Percentiles rank a stretch among this genome's conserved stretches.
Conservation (phyloP, 208 protist genomes). For the Trypanosoma avium region DNA sequence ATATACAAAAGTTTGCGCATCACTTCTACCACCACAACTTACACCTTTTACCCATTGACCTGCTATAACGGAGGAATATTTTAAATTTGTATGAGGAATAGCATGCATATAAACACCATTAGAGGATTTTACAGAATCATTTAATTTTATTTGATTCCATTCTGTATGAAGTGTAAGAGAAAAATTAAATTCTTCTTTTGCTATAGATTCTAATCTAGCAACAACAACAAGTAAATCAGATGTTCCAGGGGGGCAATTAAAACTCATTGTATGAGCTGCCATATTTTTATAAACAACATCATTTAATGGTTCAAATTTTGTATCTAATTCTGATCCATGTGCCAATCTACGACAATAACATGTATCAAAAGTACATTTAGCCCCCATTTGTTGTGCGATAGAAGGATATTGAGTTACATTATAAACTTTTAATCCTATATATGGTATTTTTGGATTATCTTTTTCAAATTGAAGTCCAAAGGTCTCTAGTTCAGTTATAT, state of each 20-base stretch:
- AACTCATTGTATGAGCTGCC: constrained; percentile 69
- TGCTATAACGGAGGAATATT: constrained; percentile 34
- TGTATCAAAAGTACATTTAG: constrained; percentile 57
- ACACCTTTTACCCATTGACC: constrained; percentile 71
- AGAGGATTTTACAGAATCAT: constrained; percentile 23
- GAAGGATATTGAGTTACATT: constrained; percentile 72
- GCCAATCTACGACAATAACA: constrained; percentile 76
- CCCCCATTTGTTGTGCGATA: constrained; percentile 64
- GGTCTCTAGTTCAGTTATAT: constrained; percentile 63
- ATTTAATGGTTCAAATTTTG: constrained; percentile 55
- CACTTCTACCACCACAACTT: constrained; percentile 66
- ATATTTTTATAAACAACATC: constrained; percentile 58
- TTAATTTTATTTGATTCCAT: constrained; percentile 56
- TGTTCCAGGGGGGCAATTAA: constrained; percentile 76
- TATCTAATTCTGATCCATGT: constrained; percentile 53
- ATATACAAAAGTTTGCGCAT: constrained; percentile 65
- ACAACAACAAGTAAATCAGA: constrained; percentile 71
- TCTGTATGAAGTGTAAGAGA: constrained; percentile 84
- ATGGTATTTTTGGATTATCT: constrained; percentile 47
- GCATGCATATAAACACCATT: constrained; percentile 79
- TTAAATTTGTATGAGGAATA: constrained; percentile 55
- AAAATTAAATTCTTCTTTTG: constrained; percentile 62
- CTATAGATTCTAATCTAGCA: constrained; percentile 38
- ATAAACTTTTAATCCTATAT: constrained; percentile 70
- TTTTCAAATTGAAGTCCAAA: constrained; percentile 70